Evolutionary conservation across 495 filamentous ascomycete species (phyloP).

Genomic region (Elasticomyces elasticus): DNA sequence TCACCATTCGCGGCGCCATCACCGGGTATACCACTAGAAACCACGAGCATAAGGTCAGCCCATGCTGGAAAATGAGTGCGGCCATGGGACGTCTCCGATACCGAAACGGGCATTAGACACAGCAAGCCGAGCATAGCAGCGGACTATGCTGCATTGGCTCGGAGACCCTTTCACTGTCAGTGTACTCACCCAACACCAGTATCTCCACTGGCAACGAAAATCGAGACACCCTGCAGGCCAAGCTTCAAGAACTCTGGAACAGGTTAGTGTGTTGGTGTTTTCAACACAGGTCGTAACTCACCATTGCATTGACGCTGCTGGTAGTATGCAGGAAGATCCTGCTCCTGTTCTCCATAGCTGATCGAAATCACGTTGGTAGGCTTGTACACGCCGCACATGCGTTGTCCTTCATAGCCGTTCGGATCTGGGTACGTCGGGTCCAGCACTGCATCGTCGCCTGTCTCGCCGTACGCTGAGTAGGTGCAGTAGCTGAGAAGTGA

Average conservation of each 20-base stretch:
- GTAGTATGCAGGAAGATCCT: constrained; percentile 16
- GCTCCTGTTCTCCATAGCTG: constrained; percentile 18
- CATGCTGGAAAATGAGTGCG: too few relatives aligned
- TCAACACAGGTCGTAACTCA: background rate
- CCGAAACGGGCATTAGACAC: too few relatives aligned
- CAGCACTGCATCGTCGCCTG: constrained; percentile 20
- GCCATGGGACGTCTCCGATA: too few relatives aligned
- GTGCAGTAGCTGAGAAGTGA: constrained; percentile 24
- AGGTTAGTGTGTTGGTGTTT: background rate
- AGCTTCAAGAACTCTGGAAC: constrained; percentile 47
- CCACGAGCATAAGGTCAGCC: too few relatives aligned
- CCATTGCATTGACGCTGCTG: constrained; percentile 20
- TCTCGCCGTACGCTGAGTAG: constrained; percentile 23
- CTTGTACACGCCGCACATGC: constrained; percentile 23
- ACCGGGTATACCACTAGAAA: constrained; percentile 9
- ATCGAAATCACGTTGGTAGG: constrained; percentile 22
- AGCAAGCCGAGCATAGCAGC: too few relatives aligned
- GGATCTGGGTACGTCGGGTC: constrained; percentile 24
- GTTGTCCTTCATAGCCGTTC: constrained; percentile 19
- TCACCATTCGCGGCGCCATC: constrained; percentile 10
- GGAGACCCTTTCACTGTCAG: too few relatives aligned
- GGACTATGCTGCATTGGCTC: too few relatives aligned
- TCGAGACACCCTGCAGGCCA: constrained; percentile 50
- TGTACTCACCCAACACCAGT: constrained; percentile 46
- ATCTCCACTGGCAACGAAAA: constrained; percentile 54